Base-by-base conservation (phyloP, 148 eudicot species). In the Mesembryanthemum crystallinum region DNA sequence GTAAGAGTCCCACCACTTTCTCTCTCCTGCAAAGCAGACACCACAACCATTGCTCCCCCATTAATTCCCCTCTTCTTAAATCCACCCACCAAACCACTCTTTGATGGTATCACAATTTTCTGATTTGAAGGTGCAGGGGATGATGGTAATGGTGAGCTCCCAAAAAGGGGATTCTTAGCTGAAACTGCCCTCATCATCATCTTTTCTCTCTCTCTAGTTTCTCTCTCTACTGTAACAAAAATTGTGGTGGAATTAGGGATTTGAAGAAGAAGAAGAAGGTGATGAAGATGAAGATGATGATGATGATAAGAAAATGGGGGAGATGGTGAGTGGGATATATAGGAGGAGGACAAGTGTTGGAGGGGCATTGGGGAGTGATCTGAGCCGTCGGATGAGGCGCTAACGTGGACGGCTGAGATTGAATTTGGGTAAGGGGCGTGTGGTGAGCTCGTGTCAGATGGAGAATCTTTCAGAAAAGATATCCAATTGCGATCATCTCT, bases 381-480 rank as follows among this genome's bases (percentile, higher is more conserved):
- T 24, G 14, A 64, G 28, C 87, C 92, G 86, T 75, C 57, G 73
- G 80, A 78, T 77, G 59, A 7, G 25, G 28, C 2, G 82, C 64
- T 79, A 23, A 82, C 76, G 79, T 91, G 88, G 85, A 75, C 32
- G 88, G 83, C 24, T 11, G 23, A 61, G 89, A 87, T 80, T 20
- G 71, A 82, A 71, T 57, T 57, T 49, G 5, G n/a, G 64, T 51
- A 8, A 71, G 27, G 39, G 93, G 97, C 93, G 97, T 91, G 97
- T 91, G 97, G 93, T 80, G 66, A 78, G 73, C 91, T 82, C 89
- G 90, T 89, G 93, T 82, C 83, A 82, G 72, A 75, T 81, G 82
- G 76, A 64, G 61, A 69, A 42, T 75, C 85, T 64, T 20, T 8
- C 49, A 45, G 49, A 45, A 58, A n/a, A 83, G 77, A 71, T 75